phyloP scores from a whole-genome alignment of 768 basidiomycete genomes.

The Boletus sp. region DNA sequence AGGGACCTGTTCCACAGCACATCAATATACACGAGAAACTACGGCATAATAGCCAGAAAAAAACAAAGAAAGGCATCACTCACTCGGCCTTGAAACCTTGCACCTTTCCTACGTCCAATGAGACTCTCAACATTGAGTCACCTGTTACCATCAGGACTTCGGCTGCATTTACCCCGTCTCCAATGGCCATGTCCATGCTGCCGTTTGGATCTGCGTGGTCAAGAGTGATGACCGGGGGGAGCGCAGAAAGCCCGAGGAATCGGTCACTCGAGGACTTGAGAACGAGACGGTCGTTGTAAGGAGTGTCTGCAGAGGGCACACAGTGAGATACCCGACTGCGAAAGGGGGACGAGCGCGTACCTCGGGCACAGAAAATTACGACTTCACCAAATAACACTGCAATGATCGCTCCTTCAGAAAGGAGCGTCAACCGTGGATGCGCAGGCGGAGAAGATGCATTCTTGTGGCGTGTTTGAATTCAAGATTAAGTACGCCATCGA shows the following conservation, averaged over 20 bases:
- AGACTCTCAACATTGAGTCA: slow-evolving; percentile 65
- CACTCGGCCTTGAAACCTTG: slow-evolving; percentile 63
- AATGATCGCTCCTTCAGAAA: slow-evolving; percentile 57
- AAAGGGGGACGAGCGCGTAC: slow-evolving; percentile 38
- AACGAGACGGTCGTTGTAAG: slow-evolving; percentile 70
- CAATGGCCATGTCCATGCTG: slow-evolving; percentile 9
- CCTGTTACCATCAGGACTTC: slow-evolving; percentile 51
- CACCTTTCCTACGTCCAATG: slow-evolving; percentile 61
- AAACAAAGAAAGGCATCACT: slow-evolving; percentile 20
- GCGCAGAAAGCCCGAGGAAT: slow-evolving; percentile 68
- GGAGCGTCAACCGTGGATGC: slow-evolving; percentile 64
- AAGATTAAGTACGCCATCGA: not conserved
- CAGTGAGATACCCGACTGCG: not conserved
- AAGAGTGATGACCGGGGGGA: slow-evolving; percentile 19
- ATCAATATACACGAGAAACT: not conserved
- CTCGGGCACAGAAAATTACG: slow-evolving; percentile 66
- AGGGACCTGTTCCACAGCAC: slow-evolving; percentile 50
- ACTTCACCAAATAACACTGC: slow-evolving; percentile 76
- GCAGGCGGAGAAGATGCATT: slow-evolving; percentile 67
- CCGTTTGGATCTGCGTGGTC: slow-evolving; percentile 16
- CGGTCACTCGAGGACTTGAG: slow-evolving; percentile 68
- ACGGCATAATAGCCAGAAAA: not conserved
- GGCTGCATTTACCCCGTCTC: slow-evolving; percentile 11
- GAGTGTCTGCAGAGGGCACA: slow-evolving; percentile 46
- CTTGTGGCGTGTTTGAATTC: slow-evolving; percentile 32